phyloP scores from a whole-genome alignment of 305 asterid species.

The Fraxinus nigra region DNA sequence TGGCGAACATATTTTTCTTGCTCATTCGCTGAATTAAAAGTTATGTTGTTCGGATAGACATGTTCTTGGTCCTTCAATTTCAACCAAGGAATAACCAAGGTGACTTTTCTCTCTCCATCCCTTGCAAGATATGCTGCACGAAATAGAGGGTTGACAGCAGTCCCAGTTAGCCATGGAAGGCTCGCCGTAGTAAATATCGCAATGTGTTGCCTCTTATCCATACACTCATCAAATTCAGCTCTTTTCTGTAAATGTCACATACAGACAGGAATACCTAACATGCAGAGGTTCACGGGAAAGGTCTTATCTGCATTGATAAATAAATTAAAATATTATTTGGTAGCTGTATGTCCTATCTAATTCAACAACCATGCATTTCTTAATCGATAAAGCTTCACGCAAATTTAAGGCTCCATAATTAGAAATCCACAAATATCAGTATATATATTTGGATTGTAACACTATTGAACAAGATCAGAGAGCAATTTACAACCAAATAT shows the following conservation, averaged over 20 bases:
- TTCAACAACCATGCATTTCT: slow-evolving; percentile 1
- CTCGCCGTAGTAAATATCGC: slow-evolving; percentile 95
- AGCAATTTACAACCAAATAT: neutral
- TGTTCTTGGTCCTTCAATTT: slow-evolving; percentile 73
- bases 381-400: slow-evolving; percentile 5
- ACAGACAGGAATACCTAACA: slow-evolving; percentile 19
- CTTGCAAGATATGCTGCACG: slow-evolving; percentile 95
- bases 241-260: slow-evolving; percentile 18
- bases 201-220: slow-evolving; percentile 73
- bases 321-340: slow-evolving; percentile 9
- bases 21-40: slow-evolving; percentile 65
- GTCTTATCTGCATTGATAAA: slow-evolving; percentile 27
- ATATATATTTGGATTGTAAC: neutral
- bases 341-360: neutral
- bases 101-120: slow-evolving; percentile 57
- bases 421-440: neutral
- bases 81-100: slow-evolving; percentile 97
- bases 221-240: slow-evolving; percentile 35
- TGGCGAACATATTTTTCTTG: slow-evolving; percentile 77
- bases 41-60: slow-evolving; percentile 73
- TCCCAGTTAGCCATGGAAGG: slow-evolving; percentile 99
- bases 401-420: slow-evolving; percentile 2
- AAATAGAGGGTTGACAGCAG: slow-evolving; percentile 91
- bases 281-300: slow-evolving; percentile 5
- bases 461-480: neutral